These are phyloP conservation scores for Cymodocea nodosa DNA, from an alignment of 116 monocot species.

Conservation along the genomic window DNA sequence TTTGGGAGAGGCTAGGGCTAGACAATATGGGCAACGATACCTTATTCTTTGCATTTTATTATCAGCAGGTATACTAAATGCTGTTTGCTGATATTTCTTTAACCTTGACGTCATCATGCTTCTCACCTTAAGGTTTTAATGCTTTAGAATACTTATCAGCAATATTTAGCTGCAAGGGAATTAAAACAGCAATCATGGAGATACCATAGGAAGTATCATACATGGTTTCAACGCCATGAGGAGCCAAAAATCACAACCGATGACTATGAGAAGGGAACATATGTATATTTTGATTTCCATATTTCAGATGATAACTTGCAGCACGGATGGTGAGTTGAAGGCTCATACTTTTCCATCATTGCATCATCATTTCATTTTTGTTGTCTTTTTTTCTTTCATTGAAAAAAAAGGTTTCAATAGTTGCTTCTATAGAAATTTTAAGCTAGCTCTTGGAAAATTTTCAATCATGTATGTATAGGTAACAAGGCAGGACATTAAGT, in stretches of 20 bases:
- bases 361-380: too few species aligned
- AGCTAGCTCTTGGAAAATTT: too few species aligned
- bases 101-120: background rate
- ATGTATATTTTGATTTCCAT: slow-evolving; percentile 98
- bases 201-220: slow-evolving; percentile 84
- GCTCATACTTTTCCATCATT: background rate
- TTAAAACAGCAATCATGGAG: slow-evolving; percentile 94
- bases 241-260: slow-evolving; percentile 90
- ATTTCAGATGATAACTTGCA: slow-evolving; percentile 57
- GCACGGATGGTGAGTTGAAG: slow-evolving; percentile 68
- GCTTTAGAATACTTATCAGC: slow-evolving; percentile 90
- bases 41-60: slow-evolving; percentile 96
- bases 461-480: too few species aligned
- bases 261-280: slow-evolving; percentile 89
- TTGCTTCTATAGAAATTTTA: too few species aligned
- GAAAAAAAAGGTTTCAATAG: too few species aligned
- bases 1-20: slow-evolving; percentile 75
- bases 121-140: background rate
- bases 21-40: slow-evolving; percentile 64
- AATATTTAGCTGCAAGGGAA: slow-evolving; percentile 91
- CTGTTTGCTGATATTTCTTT: background rate
- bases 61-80: slow-evolving; percentile 60
- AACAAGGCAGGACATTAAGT: too few species aligned
- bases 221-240: slow-evolving; percentile 99
- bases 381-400: too few species aligned